These are phyloP conservation scores for Cercophora scortea DNA, from an alignment of 495 filamentous ascomycete genomes.

Conservation along the genomic window DNA sequence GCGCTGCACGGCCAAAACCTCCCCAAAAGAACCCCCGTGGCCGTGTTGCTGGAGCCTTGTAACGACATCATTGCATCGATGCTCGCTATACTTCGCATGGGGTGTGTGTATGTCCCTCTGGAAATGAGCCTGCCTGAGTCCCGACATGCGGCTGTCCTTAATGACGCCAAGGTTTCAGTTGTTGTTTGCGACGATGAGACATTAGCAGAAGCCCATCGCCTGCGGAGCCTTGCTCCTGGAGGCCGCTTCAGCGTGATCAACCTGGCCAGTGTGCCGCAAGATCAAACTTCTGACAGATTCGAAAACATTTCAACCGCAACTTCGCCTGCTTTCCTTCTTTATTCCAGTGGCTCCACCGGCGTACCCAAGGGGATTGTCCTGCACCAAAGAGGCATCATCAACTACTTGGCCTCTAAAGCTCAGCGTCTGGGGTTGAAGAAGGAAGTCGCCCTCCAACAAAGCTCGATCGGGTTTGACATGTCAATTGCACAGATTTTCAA, in stretches of 20 bases:
- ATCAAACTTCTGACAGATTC: not conserved
- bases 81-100: conserved; percentile 3
- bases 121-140: not conserved
- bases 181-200: not conserved
- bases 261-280: not conserved
- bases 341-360: not conserved
- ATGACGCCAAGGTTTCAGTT: not conserved
- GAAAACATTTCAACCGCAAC: not conserved
- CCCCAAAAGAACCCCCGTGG: not conserved
- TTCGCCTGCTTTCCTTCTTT: not conserved
- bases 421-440: not conserved
- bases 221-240: not conserved
- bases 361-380: not conserved
- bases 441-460: conserved; percentile 23
- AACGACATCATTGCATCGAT: not conserved
- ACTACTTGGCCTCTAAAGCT: not conserved
- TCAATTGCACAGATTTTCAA: conserved; percentile 21
- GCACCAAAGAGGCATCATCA: not conserved
- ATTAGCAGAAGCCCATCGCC: too few relatives aligned
- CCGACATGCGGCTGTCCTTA: not conserved
- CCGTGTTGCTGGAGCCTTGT: conserved; percentile 5
- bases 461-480: conserved; percentile 20
- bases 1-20: too few relatives aligned
- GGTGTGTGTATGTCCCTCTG: not conserved
- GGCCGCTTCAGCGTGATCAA: not conserved